Evolutionary conservation across 345 rosid genomes (phyloP), one percentile per base, ranked within the genome.

Genomic region (Sisymbrium altissimum): DNA sequence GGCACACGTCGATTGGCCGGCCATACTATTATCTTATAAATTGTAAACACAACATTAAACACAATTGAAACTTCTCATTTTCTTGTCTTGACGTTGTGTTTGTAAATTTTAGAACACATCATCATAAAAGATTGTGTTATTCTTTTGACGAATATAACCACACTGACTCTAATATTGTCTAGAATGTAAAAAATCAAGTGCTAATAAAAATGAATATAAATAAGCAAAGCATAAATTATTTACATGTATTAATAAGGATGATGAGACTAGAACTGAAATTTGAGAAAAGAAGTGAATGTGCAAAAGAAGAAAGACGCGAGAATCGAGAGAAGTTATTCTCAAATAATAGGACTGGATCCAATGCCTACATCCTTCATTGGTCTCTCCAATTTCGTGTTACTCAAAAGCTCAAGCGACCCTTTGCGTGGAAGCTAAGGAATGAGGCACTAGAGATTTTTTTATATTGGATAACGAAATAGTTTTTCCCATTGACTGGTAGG

Each of bases 371-470:
- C 39, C 82, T 60, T 52, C 76, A 68, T 54, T 64, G 71, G 7
- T 70, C 52, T 77, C 73, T 73, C 46, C 60, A 58, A 70, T 71
- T 57, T 60, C 10, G 85, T 73, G 82, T 44, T 66, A 78, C 83
- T 77, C 80, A 80, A 79, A 75, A 62, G 56, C 59, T 64, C 67
- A 39, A 70, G 30, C 1, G 58, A 69, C 41, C 66, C 89, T 84
- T 88, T 68, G 79, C 89, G 88, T 88, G 71, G 64, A 85, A 83
- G 81, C 82, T 36, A 87, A 85, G 92, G 57, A 74, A 59, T 17
- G 50, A 67, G 55, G 57, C 60, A 64, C 35, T 1, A 50, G 3
- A 30, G 2, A n/a, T 7, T 0, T 11, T 44, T 53, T 17, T 60
- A 9, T 33, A 21, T 35, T 46, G 19, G 39, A 48, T 57, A 19